Conservation (phyloP, 805 yeast genomes). For the Blastobotrys attinorum region DNA sequence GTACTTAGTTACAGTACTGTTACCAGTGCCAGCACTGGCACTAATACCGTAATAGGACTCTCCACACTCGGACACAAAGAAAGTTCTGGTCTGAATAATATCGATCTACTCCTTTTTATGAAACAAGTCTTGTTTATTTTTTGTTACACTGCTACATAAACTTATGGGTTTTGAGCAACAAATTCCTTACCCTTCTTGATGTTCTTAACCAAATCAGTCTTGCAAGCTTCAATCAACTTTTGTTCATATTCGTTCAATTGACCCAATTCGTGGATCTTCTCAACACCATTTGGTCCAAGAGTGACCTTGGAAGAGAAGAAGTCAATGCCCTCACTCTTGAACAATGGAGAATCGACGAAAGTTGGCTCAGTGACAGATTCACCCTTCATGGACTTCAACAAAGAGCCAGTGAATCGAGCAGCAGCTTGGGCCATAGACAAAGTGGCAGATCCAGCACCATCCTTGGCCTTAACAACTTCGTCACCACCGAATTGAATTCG, state of each 20-base stretch:
- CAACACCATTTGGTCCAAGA: constrained; percentile 86
- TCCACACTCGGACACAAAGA: no score
- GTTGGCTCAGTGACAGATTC: constrained; percentile 46
- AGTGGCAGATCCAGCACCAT: constrained; percentile 92
- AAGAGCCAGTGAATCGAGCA: constrained; percentile 63
- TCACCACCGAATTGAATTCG: constrained; percentile 96
- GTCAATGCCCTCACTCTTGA: constrained; percentile 83
- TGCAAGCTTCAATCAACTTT: constrained; percentile 70
- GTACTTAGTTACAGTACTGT: no score
- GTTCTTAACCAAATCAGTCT: constrained; percentile 81
- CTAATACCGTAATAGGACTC: no score
- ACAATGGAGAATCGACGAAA: constrained; percentile 62
- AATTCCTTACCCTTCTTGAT: constrained; percentile 87
- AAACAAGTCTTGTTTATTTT: no score
- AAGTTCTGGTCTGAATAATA: no score
- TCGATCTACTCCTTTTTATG: no score
- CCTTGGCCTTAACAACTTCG: constrained; percentile 88
- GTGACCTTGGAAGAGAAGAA: constrained; percentile 95
- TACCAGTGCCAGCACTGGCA: no score
- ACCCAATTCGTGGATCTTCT: constrained; percentile 75
- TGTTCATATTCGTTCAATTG: constrained; percentile 69
- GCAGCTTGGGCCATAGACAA: constrained; percentile 93
- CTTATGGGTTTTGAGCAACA: constrained; percentile 40
- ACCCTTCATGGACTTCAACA: constrained; percentile 34
- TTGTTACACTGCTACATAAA: no score